These are phyloP conservation scores for Phaseolus lunatus DNA, from an alignment of 306 rosid genomes.

Conservation along the genomic window DNA sequence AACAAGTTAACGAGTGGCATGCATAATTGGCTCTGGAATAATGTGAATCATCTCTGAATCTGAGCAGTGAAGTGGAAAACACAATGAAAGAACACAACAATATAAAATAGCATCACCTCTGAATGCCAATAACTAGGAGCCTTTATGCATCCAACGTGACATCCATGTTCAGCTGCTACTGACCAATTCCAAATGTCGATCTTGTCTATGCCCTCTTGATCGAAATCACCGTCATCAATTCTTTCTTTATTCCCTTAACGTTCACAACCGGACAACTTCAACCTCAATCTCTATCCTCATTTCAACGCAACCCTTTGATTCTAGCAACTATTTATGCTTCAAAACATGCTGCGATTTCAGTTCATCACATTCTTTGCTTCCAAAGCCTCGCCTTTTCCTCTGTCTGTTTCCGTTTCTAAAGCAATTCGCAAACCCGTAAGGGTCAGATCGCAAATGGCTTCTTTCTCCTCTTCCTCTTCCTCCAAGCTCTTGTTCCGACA, in stretches of 20 bases:
- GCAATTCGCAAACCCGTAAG: conserved; percentile 5
- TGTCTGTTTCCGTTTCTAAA: conserved; percentile 31
- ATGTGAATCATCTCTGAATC: background rate
- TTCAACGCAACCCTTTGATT: conserved; percentile 1
- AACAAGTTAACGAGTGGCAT: background rate
- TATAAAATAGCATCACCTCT: background rate
- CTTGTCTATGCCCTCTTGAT: background rate
- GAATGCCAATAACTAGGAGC: background rate
- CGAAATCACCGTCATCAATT: conserved; percentile 17
- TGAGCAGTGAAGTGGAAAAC: background rate
- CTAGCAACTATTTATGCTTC: background rate
- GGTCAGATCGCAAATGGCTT: conserved; percentile 56
- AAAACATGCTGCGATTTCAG: conserved; percentile 46
- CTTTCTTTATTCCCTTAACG: background rate
- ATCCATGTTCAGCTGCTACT: background rate
- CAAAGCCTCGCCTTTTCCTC: conserved; percentile 36
- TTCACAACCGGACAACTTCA: background rate
- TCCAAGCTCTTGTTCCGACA: conserved; percentile 84
- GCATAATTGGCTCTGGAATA: background rate
- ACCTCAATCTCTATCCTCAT: background rate
- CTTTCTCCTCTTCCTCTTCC: conserved; percentile 50
- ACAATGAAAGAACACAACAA: background rate
- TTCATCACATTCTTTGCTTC: conserved; percentile 41
- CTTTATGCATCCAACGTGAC: background rate
- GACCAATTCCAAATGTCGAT: background rate